Evolutionary conservation across 2,329 filamentous ascomycete species (phyloP).

Genomic region (Phaeosphaeria sp.): DNA sequence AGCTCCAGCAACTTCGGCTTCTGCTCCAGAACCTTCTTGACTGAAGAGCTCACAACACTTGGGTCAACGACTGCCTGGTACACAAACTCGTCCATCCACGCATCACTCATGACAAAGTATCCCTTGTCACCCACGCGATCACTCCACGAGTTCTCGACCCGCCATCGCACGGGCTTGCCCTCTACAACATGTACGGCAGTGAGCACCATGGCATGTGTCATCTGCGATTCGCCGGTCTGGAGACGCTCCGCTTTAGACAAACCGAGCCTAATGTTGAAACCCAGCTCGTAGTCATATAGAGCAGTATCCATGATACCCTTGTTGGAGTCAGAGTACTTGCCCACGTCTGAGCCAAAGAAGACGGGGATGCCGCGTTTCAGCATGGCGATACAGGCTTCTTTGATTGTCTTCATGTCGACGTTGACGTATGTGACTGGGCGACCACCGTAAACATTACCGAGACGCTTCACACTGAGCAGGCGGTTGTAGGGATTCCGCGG

Average conservation of each 20-base stretch:
- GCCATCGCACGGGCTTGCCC: conserved; percentile 75
- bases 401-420: conserved; percentile 76
- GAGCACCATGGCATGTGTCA: conserved; percentile 94
- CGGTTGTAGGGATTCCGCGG: conserved; percentile 77
- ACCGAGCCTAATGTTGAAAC: conserved; percentile 77
- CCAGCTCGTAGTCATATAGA: conserved; percentile 80
- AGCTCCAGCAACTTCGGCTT: conserved; percentile 68
- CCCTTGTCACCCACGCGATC: conserved; percentile 73
- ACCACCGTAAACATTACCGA: conserved; percentile 83
- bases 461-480: conserved; percentile 76
- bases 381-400: conserved; percentile 77
- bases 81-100: conserved; percentile 70
- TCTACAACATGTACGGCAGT: conserved; percentile 81
- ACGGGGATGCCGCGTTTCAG: conserved; percentile 78
- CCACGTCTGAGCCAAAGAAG: conserved; percentile 90
- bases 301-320: conserved; percentile 82
- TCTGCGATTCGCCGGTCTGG: conserved; percentile 75
- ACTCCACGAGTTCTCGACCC: conserved; percentile 89
- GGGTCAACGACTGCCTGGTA: conserved; percentile 88
- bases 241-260: conserved; percentile 80
- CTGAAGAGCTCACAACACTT: conserved; percentile 62
- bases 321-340: conserved; percentile 74
- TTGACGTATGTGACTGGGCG: conserved; percentile 82
- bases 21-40: conserved; percentile 73
- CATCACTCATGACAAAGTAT: conserved; percentile 89